Evolutionary conservation across 208 protist genomes (phyloP).

Genomic region (Phytomonas serpens): DNA sequence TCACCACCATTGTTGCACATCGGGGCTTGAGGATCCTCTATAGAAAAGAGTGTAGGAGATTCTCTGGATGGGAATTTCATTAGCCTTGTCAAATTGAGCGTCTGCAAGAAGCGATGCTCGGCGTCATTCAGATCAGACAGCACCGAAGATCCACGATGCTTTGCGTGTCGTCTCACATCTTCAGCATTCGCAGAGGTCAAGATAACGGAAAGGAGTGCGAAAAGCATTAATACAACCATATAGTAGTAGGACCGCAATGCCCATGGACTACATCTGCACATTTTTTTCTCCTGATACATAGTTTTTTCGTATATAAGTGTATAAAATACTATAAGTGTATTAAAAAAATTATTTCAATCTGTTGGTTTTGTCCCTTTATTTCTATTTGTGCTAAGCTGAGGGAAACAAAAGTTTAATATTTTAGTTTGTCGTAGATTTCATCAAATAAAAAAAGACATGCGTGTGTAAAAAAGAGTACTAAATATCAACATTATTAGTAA

Average conservation of each 20-base stretch:
- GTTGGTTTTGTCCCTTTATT: too few relatives aligned
- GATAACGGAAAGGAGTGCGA: background rate
- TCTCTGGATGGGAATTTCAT: background rate
- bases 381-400: too few relatives aligned
- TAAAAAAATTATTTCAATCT: background rate
- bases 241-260: background rate
- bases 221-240: background rate
- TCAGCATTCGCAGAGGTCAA: background rate
- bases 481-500: too few relatives aligned
- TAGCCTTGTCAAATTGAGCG: background rate
- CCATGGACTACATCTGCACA: background rate
- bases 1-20: conserved; percentile 7
- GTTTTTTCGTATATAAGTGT: background rate
- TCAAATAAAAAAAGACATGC: too few relatives aligned
- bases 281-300: background rate
- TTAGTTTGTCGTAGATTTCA: too few relatives aligned
- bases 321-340: background rate
- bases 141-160: background rate
- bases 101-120: background rate
- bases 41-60: background rate
- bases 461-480: too few relatives aligned
- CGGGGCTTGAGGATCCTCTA: background rate
- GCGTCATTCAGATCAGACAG: background rate
- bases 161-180: background rate
- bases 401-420: too few relatives aligned